Base-by-base conservation (phyloP, 2,329 filamentous ascomycete species). In the Phaeomoniella chlamydospora region DNA sequence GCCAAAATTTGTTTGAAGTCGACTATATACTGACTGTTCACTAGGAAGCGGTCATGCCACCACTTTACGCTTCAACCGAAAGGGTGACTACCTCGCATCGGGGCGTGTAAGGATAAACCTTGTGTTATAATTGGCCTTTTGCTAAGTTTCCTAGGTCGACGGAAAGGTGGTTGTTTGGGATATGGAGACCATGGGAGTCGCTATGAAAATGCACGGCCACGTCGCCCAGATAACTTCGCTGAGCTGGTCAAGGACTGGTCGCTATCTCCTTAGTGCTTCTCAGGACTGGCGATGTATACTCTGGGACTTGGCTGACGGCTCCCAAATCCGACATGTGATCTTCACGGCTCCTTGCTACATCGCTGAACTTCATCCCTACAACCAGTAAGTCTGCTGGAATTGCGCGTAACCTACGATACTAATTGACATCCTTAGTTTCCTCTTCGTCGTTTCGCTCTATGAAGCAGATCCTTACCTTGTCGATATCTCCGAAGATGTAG, bases 231-330 rank as follows among this genome's bases (percentile, higher is more conserved):
- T 98, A 39, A 88, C 93, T 48, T 94, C 84, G 35, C 60, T 98
- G 41, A 93, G 87, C 63, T 98, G 90, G 90, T 94, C 88, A 36
- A 72, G 80, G 48, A 84, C 86, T 59, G 88, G 90, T 16, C 74
- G 84, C 45, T 96, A 94, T 58, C 68, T 98, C 36, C 72, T 98
- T 39, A 94, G 85, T 39, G 83, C 86, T 9, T 93, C 86, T 31
- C 85, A 94, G 55, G 90, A 94, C 51, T 96, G 88, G 83, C 93
- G 92, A 59, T 87, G 82, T 43, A 86, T 94, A 35, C 68, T 98
- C 1, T 98, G 90, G 90, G 90, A 98, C 57, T 65, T 98, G 39
- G 71, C 80, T 51, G 70, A 80, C 56, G 73, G 77, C 52, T 68
- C 68, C 44, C 67, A 82, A 40, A 65, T 87, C 49, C 79, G 87